Base-by-base conservation (phyloP, 2,329 filamentous ascomycete genomes). In the Aspergillus sp. region DNA sequence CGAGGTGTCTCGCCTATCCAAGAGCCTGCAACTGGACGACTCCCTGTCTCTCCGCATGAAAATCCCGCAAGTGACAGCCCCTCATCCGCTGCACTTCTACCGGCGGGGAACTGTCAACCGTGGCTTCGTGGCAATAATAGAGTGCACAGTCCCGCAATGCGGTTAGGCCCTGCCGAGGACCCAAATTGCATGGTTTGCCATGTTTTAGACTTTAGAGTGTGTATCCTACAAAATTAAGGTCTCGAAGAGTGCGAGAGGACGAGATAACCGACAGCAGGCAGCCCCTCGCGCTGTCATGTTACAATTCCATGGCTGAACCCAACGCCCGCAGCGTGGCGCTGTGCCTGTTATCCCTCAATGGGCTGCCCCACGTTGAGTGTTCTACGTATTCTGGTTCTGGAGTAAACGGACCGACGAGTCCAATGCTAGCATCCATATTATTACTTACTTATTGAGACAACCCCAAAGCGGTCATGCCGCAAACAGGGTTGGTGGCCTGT, bases 41-140 rank as follows among this genome's bases (percentile, higher is more conserved):
- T 30, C 26, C 9, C 26, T 22, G 15, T 43, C n/a, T 36, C 32
- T 38, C 39, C 13, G 9, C 30, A 44, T 20, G 50, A 38, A 47
- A 53, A 53, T 53, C 51, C 51, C 51, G 51, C 51, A 53, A 44
- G 42, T 39, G 22, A 32, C 44, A 24, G 30, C 41, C 41, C 41
- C 30, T 44, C 50, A 30, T 49, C 47, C 11, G 24, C 24, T n/a
- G 34, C 26, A 8, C 45, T 18, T 44, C 17, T 38, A 18, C 50
- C 39, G 24, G 49, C 38, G 38, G 49, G 48, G 39, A 32, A 52
- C 24, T 39, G 20, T 50, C 39, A 20, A 42, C 18, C 34, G 34
- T 36, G 34, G 34, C 34, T 36, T 36, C 34, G 34, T 45, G 42
- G 24, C 7, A 45, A 45, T 22, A 30, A 30, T 47, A 18, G 9